Base-by-base conservation (phyloP, 2,329 filamentous ascomycete species). In the Phialocephala subalpina region DNA sequence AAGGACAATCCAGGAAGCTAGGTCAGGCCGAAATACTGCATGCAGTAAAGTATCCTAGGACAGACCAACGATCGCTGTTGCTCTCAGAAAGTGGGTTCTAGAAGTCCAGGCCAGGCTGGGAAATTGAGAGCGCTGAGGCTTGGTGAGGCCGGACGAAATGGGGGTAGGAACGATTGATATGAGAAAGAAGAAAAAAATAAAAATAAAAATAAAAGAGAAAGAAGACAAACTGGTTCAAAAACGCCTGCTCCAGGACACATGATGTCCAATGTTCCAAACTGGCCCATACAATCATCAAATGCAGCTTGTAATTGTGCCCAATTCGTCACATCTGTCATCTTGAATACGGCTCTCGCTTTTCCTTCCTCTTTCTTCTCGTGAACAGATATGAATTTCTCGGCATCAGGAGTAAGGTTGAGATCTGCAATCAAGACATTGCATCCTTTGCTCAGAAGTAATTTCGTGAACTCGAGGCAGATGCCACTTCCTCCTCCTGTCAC, bases 371-470 rank as follows among this genome's bases (percentile, higher is more conserved):
- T n/a, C 2, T 16, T 42, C 40, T 42, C 40, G 6, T n/a, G n/a
- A 42, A 3, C 22, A 0, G 80, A 77, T 1, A 72, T 60, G 6
- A 73, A 55, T 35, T 81, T 77, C 1, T 81, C 75, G 0, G 81
- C 78, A 45, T 71, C 67, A 3, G 72, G 66, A 16, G 45, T 61
- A 0, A 84, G 74, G 0, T 73, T 62, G 0, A 83, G 63, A 64
- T 84, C 82, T 18, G 79, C 82, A 1, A 84, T 69, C 2, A 83
- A 70, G 14, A 84, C 81, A 47, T 81, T 82, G 72, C 82, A 83
- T 45, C 74, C 74, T 12, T 75, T 74, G 2, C 69, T 70, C 0
- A 83, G 73, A 1, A 84, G 77, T 0, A 83, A 75, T 18, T 77
- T 71, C 0, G 81, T 79, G 47, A 84, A 83, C 0, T 74, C 73